Evolutionary conservation across 2,329 filamentous ascomycete species (phyloP).

Genomic region (Xylariaceae sp.): DNA sequence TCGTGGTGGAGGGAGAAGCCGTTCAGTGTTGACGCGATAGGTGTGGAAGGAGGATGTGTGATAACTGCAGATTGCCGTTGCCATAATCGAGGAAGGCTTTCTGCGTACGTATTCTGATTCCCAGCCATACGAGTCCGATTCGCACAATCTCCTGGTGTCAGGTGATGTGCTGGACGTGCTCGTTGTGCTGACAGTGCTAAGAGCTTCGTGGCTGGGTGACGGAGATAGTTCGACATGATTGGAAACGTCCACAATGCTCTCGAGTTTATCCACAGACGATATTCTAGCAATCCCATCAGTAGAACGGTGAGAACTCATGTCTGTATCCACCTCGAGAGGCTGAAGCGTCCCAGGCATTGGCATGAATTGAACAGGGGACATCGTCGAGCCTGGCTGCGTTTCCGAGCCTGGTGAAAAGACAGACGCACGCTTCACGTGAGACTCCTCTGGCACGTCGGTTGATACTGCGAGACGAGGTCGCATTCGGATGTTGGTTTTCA

Average conservation of each 20-base stretch:
- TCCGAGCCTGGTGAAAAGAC: slow-evolving; percentile 19
- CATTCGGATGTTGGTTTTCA: slow-evolving; percentile 23
- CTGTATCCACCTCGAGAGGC: slow-evolving; percentile 26
- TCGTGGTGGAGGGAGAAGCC: too few relatives aligned
- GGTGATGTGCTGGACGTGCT: too few relatives aligned
- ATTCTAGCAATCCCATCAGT: too few relatives aligned
- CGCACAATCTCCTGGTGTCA: slow-evolving; percentile 28
- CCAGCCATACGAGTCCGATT: slow-evolving; percentile 51
- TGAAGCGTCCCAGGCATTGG: slow-evolving; percentile 19
- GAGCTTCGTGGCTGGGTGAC: slow-evolving; percentile 30
- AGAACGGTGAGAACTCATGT: background rate
- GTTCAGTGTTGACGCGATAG: too few relatives aligned
- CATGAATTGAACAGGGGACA: slow-evolving; percentile 18
- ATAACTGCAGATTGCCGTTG: slow-evolving; percentile 12
- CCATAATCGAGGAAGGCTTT: slow-evolving; percentile 17
- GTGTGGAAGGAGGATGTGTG: background rate
- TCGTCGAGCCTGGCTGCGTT: background rate
- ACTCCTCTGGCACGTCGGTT: slow-evolving; percentile 24
- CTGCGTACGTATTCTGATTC: slow-evolving; percentile 46
- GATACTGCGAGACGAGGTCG: slow-evolving; percentile 31
- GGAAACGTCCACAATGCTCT: slow-evolving; percentile 33
- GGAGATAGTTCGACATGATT: slow-evolving; percentile 41
- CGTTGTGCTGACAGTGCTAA: slow-evolving; percentile 7
- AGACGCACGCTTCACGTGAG: slow-evolving; percentile 21
- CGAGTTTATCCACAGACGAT: background rate